phyloP scores from a whole-genome alignment of 441 rosid species.

The Brassica hybrid region DNA sequence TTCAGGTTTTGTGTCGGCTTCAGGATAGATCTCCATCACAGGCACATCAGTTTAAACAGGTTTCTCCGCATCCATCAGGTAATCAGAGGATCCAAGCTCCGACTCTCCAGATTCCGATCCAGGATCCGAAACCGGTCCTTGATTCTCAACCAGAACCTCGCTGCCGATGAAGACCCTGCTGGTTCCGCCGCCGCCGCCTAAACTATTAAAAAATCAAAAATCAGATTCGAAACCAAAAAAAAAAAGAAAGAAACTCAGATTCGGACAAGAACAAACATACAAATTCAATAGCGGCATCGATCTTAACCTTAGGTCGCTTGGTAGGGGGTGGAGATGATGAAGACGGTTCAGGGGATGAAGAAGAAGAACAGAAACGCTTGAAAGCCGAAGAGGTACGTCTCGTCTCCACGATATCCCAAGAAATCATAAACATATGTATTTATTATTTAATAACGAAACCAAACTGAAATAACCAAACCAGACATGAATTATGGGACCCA shows the following conservation, averaged over 20 bases:
- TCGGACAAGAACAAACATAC: constrained; percentile 12
- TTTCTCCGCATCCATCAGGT: too few relatives aligned
- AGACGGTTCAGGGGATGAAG: constrained; percentile 48
- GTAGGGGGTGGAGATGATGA: constrained; percentile 50
- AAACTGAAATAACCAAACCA: too few relatives aligned
- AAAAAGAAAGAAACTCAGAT: constrained; percentile 16
- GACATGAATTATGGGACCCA: too few relatives aligned
- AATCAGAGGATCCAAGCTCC: too few relatives aligned
- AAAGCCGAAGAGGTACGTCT: constrained; percentile 85
- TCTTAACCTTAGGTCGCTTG: constrained; percentile 76
- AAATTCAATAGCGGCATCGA: too few relatives aligned
- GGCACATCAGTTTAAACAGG: too few relatives aligned
- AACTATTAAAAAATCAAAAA: constrained; percentile 33
- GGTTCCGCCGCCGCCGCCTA: constrained; percentile 63
- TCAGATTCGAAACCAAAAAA: background rate
- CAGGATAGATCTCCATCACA: too few relatives aligned
- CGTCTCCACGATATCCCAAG: constrained; percentile 79
- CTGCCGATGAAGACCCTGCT: constrained; percentile 59
- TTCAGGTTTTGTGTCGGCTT: too few relatives aligned
- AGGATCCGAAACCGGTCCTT: constrained; percentile 42
- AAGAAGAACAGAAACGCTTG: constrained; percentile 62
- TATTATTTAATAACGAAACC: too few relatives aligned
- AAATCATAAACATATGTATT: too few relatives aligned
- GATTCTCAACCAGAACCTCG: constrained; percentile 54
- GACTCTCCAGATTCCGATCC: too few relatives aligned